phyloP scores from a whole-genome alignment of 2,329 filamentous ascomycete species.

The Mycosphaerella arachidis region DNA sequence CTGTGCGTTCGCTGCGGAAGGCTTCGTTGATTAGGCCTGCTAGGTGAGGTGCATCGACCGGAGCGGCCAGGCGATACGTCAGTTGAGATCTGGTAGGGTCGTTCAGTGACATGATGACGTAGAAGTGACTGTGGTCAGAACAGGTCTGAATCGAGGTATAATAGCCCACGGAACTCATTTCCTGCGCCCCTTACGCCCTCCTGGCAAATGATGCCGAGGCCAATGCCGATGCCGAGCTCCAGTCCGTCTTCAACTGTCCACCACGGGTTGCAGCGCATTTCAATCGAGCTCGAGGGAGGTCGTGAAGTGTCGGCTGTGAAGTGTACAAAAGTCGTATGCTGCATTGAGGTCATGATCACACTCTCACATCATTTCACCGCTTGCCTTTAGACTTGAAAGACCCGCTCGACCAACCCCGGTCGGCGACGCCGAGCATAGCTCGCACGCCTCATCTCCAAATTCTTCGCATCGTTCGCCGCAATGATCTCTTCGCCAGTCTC shows the following conservation, averaged over 20 bases:
- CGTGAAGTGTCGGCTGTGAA: neutral
- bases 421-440: conserved; percentile 17
- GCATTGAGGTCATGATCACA: neutral
- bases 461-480: conserved; percentile 33
- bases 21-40: conserved; percentile 9
- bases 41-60: conserved; percentile 1
- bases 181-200: neutral
- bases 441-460: conserved; percentile 20
- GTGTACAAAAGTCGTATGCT: neutral
- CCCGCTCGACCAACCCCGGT: conserved; percentile 21
- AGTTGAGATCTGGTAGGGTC: neutral
- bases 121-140: neutral
- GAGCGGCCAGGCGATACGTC: conserved; percentile 4
- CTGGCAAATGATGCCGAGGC: neutral
- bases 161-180: no score
- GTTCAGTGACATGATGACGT: neutral
- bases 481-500: conserved; percentile 57
- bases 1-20: conserved; percentile 12
- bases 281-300: neutral
- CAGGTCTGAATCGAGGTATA: no score
- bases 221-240: neutral
- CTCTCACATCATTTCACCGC: neutral
- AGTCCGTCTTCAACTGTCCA: no score
- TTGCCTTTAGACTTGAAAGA: conserved; percentile 22
- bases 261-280: no score